Evolutionary conservation across 2,329 filamentous ascomycete genomes (phyloP), one percentile per base, ranked within the genome.

Genomic region (Acarospora socialis): DNA sequence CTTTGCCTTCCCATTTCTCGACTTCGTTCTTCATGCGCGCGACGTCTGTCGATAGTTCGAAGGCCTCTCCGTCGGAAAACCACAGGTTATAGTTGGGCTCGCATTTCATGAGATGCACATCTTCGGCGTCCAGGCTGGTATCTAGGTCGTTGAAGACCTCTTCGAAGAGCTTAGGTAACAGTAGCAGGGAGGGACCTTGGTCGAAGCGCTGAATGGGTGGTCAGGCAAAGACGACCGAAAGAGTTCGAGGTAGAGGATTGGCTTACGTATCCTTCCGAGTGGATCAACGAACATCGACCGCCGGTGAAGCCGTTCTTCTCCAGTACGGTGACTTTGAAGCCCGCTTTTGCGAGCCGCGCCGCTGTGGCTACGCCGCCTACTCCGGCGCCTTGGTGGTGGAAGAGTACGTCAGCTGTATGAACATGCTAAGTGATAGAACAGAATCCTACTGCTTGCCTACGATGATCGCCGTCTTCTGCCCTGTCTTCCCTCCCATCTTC

Each of bases 271-370:
- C 68, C 72, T 28, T 68, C 56, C 36, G 68, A 57, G 32, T 68
- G 57, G 21, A 82, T 64, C 16, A 82, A 54, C 26, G 70, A 77
- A 54, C 77, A 83, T 33, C 79, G 63, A 3, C 79, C 79, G 27
- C 79, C 79, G 0, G 72, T 75, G 49, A 79, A 80, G 35, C 59
- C 57, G 47, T 83, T 82, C 60, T 82, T 82, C 53, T 84, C 79
- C n/a, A 83, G 56, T 2, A 83, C 73, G 0, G 76, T 82, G n/a
- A 83, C 78, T 20, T 64, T 51, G 50, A 77, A 73, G 22, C 78
- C 79, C 2, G 76, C 68, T 47, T 75, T 76, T 30, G 76, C 74
- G 7, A 83, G 67, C 27, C 78, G 70, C 2, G 78, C 77, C 35
- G 79, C 75, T 2, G 72, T 73, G n/a, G 75, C 68, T 24, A 81